Conservation (phyloP, 2,329 filamentous ascomycete species). For the Chrysoporthe cubensis region DNA sequence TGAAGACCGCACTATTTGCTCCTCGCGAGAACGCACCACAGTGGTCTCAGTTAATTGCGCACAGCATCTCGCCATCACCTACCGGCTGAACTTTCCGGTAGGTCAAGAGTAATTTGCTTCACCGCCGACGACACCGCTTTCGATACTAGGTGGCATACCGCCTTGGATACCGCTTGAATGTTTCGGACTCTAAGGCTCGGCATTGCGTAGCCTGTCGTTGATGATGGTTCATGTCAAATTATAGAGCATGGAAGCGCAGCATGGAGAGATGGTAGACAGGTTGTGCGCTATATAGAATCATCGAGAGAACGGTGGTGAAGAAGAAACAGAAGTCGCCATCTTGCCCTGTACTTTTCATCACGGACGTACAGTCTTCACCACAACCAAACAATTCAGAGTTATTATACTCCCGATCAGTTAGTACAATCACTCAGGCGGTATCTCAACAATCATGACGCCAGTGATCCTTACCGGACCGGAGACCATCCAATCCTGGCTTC, state of each 20-base stretch:
- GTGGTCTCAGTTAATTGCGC: not conserved
- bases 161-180: not conserved
- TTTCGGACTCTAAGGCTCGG: not conserved
- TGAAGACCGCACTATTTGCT: not conserved
- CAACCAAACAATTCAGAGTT: not conserved
- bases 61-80: not conserved
- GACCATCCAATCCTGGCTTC: conserved; percentile 16
- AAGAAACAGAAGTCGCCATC: not conserved
- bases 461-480: conserved; percentile 8
- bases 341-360: not conserved
- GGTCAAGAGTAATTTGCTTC: not conserved
- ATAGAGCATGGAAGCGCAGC: not conserved
- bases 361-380: not conserved
- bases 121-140: conserved; percentile 7
- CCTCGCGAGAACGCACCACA: not conserved
- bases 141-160: not conserved
- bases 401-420: not conserved
- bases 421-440: too few species aligned
- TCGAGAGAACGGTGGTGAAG: not conserved
- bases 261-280: not conserved
- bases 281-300: not conserved
- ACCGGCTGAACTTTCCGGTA: not conserved
- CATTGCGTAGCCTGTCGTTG: not conserved
- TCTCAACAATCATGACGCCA: not conserved
- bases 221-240: not conserved